A percentile compares a stretch with the other conserved stretches of the same genome.
phyloP scores from a whole-genome alignment of 306 rosid genomes.

The Luffa acutangula region DNA sequence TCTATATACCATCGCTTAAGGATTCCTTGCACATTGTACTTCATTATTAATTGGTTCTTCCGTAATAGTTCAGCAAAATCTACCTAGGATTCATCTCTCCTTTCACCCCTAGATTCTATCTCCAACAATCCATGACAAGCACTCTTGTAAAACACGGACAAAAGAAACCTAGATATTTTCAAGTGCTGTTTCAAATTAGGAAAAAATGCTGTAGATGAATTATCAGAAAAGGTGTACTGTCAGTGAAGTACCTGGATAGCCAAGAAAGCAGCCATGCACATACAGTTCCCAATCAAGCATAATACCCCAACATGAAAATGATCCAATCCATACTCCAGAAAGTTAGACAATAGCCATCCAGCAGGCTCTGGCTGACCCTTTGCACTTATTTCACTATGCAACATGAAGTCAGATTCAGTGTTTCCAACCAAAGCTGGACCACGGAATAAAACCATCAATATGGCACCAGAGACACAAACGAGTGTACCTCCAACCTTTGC shows the following conservation, averaged over 20 bases:
- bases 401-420: conserved; percentile 19
- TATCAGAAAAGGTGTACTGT: neutral
- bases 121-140: neutral
- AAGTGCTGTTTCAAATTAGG: neutral
- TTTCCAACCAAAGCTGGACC: conserved; percentile 62
- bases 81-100: neutral
- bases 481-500: conserved; percentile 78
- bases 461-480: conserved; percentile 76
- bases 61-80: neutral
- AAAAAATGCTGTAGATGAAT: neutral
- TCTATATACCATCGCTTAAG: neutral
- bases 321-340: conserved; percentile 45
- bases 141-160: neutral
- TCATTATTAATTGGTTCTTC: neutral
- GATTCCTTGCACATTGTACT: neutral
- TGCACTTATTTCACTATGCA: conserved; percentile 50
- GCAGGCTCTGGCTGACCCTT: conserved; percentile 80
- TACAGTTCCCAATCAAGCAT: conserved; percentile 84
- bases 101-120: neutral
- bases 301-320: conserved; percentile 74
- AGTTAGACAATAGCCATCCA: conserved; percentile 57
- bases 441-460: conserved; percentile 70
- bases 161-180: neutral
- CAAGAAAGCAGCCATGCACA: conserved; percentile 88
- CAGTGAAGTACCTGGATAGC: conserved; percentile 61